Evolutionary conservation across 345 rosid species (phyloP).

Genomic region (Angophora floribunda): DNA sequence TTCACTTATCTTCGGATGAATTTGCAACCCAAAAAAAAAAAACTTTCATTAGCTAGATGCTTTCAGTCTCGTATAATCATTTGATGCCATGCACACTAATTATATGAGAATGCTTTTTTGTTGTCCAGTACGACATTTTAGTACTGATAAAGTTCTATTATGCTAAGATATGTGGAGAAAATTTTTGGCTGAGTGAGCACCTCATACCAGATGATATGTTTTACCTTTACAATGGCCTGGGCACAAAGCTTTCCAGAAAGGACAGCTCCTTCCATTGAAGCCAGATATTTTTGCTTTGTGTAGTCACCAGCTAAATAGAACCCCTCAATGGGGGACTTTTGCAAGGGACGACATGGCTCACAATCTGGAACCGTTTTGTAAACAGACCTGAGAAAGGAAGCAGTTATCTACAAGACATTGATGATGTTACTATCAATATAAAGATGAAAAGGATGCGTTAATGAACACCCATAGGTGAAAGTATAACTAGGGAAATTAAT

Average conservation of each 20-base stretch:
- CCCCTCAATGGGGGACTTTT: constrained; percentile 81
- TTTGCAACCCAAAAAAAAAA: neutral
- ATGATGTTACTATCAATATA: neutral
- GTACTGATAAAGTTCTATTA: neutral
- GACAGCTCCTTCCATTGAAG: constrained; percentile 98
- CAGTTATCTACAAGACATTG: neutral
- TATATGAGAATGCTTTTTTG: neutral
- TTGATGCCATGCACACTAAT: neutral
- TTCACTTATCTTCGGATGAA: neutral
- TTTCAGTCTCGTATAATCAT: neutral
- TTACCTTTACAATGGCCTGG: constrained; percentile 73
- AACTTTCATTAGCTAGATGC: neutral
- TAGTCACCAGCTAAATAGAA: constrained; percentile 92
- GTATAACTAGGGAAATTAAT: neutral
- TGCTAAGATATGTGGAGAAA: neutral
- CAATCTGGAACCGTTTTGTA: constrained; percentile 81
- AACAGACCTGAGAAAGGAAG: constrained; percentile 60
- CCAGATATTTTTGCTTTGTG: constrained; percentile 93
- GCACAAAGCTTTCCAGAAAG: constrained; percentile 94
- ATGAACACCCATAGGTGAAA: neutral
- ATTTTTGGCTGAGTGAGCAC: neutral
- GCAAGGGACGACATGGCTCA: constrained; percentile 90
- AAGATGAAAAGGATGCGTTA: neutral
- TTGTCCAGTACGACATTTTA: neutral
- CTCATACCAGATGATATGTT: neutral